Base-by-base conservation (phyloP, 306 rosid species). In the Canavalia ensiformis region DNA sequence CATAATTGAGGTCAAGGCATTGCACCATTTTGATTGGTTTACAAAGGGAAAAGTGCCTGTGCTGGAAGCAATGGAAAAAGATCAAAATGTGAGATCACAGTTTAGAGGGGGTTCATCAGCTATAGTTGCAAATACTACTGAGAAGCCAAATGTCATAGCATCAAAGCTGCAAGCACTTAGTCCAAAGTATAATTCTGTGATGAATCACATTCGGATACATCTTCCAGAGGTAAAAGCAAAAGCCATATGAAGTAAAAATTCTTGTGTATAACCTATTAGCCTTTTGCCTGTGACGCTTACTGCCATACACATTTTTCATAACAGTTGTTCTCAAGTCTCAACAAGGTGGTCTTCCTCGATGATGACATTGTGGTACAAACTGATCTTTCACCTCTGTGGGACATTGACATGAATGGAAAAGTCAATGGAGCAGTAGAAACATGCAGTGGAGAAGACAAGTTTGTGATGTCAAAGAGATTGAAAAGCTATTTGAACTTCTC, bases 381-480 rank as follows among this genome's bases (percentile, higher is more conserved):
- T 39, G 99, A 95, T 87, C 99, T 95, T 81, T 82, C 99, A 6
- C 94, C 97, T 34, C 84, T 95, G 25, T 95, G 99, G 99, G 94
- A 93, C 83, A 92, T 96, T 55, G 91, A 92, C 45, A 85, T 96
- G 94, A 81, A 92, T 62, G 97, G 98, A 72, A 96, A 93, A 90
- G 98, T 93, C 83, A 96, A 96, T 73, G 99, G 99, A 86, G 99
- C 99, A 45, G 99, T 93, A 41, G 97, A 90, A 75, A 96, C 99
- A 69, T 96, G 99, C 64, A 85, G 57, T 10, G 99, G 98, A 84
- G 90, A 82, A 72, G 97, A 95, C 64, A 93, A 85, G 81, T 91
- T 82, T 64, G 98, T 93, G 39, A 95, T 93, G 98, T 89, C 98
- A 35, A 95, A 95, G 91, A 82, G 86, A 82, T 84, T 89, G 25